A percentile compares a stretch with the other conserved stretches of the same genome.
These are phyloP conservation scores for Trichoderma sp. DNA, from an alignment of 2,329 filamentous ascomycete species.

Conservation along the genomic window DNA sequence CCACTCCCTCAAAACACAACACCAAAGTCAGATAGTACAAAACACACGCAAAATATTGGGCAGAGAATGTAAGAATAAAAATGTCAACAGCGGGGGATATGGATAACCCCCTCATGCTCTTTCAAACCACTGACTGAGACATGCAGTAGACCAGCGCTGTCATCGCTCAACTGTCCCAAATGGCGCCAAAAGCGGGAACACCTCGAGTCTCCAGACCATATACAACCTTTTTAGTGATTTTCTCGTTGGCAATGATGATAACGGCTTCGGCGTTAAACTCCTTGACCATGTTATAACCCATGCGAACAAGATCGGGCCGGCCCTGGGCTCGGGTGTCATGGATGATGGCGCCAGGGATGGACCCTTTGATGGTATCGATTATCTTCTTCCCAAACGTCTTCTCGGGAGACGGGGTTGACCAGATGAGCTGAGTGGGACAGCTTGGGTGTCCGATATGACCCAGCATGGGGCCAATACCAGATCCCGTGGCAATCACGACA, in stretches of 20 bases:
- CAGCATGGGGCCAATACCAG: slow-evolving; percentile 70
- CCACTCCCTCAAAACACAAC: not conserved
- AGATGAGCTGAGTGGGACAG: slow-evolving; percentile 62
- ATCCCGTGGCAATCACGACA: slow-evolving; percentile 70
- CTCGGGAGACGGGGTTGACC: slow-evolving; percentile 64
- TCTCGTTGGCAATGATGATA: slow-evolving; percentile 71
- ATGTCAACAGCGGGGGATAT: not conserved
- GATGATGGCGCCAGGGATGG: slow-evolving; percentile 65
- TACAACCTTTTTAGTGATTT: slow-evolving; percentile 67
- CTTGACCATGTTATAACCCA: slow-evolving; percentile 55
- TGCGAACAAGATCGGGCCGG: slow-evolving; percentile 57
- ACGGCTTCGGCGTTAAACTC: slow-evolving; percentile 67
- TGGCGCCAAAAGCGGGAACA: slow-evolving; percentile 69
- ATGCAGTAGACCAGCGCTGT: not conserved
- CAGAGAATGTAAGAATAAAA: slow-evolving; percentile 17
- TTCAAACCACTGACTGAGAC: slow-evolving; percentile 5
- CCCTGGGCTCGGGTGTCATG: slow-evolving; percentile 65
- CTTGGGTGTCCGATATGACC: slow-evolving; percentile 56
- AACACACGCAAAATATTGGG: not conserved
- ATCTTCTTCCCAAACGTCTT: slow-evolving; percentile 63
- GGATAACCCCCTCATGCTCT: not conserved
- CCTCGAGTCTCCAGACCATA: slow-evolving; percentile 68
- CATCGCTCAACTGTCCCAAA: slow-evolving; percentile 61
- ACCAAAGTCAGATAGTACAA: not conserved
- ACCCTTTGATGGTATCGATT: slow-evolving; percentile 54